Base-by-base conservation (phyloP, 2,329 filamentous ascomycete genomes). In the Penicillium brasilianum region DNA sequence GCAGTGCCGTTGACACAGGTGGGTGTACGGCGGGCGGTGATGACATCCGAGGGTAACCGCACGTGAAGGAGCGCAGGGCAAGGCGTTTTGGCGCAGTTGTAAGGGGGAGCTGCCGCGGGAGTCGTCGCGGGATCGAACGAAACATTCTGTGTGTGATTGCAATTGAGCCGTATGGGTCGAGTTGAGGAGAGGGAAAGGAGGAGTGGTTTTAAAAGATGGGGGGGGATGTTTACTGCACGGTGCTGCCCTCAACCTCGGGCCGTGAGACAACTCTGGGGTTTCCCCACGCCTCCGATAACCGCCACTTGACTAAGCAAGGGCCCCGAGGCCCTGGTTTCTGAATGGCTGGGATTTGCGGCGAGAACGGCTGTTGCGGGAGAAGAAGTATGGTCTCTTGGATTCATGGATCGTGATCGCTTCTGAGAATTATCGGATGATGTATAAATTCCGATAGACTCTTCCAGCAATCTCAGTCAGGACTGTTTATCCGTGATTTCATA, bases 1-100 rank as follows among this genome's bases (percentile, higher is more conserved):
- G 83, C 2, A 88, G 80, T 9, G 82, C 77, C 20, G 82, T 80
- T 16, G 88, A 88, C 25, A 91, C 76, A 16, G 88, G 87, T 25
- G 87, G 87, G 16, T 85, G 74, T 46, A 88, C 85, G 11, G 85
- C 85, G 13, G 85, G 73, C 49, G 83, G 75, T 22, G 82, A 78
- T 39, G 87, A 80, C 85, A 90, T 88, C 71, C 78, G 77, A 62
- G 72, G 66, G 69, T 73, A 77, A 62, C 71, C 74, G 73, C 75
- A 72, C 51, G 75, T 71, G 65, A 79, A 75, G 25, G 72, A 64
- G 43, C 76, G 74, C 55, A 72, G 62, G 55, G 71, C 67, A 41
- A 72, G 44, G 43, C 68, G 71, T 56, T 46, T 44, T 48, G 69
- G 66, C 60, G 66, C 59, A 56, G 63, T 62, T 48, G 67, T 60